Base-by-base conservation (phyloP, 2,329 filamentous ascomycete genomes). In the Orbilia javanica region DNA sequence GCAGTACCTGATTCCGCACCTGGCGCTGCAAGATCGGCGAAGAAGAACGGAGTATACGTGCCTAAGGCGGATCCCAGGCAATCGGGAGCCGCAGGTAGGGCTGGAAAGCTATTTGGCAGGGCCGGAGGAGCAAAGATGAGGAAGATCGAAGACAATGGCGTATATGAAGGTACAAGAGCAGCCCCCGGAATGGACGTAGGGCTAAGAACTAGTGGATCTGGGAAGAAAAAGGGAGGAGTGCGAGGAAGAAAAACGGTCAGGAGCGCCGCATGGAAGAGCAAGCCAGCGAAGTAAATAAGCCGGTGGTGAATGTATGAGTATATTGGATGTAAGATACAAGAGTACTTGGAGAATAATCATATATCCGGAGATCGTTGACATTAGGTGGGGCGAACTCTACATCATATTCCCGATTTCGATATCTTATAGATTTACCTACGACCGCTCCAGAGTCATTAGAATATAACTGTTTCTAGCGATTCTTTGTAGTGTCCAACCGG, bases 141-240 rank as follows among this genome's bases (percentile, higher is more conserved):
- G 76, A 87, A 89, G 84, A 87, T 88, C 0, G 90, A 91, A 0
- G 91, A 94, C 84, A 86, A 87, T 15, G 89, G 94, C 79, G 88
- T 94, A n/a, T 94, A 95, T 81, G 93, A 96, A 83, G 93, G 93
- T 0, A 90, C 91, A 79, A 88, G 93, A 67, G 93, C 93, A 8
- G 92, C 88, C 68, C 85, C 87, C 34, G 91, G 87, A 72, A 89
- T 91, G 86, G 83, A 89, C 89, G 81, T 83, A 89, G 79, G 90
- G 87, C 83, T 84, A 72, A 89, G 89, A 82, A 85, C 88, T 39
- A 87, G 88, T 10, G 89, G 89, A 80, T 88, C 88, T 81, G 83
- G 83, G 46, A 86, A 85, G 79, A 89, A 87, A 82, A 85, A 85
- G 81, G 84, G 84, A 81, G 85, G 84, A 66, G 84, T 85, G 5